phyloP scores from a whole-genome alignment of 2,329 filamentous ascomycete genomes.

The Tetracladium maxilliforme region DNA sequence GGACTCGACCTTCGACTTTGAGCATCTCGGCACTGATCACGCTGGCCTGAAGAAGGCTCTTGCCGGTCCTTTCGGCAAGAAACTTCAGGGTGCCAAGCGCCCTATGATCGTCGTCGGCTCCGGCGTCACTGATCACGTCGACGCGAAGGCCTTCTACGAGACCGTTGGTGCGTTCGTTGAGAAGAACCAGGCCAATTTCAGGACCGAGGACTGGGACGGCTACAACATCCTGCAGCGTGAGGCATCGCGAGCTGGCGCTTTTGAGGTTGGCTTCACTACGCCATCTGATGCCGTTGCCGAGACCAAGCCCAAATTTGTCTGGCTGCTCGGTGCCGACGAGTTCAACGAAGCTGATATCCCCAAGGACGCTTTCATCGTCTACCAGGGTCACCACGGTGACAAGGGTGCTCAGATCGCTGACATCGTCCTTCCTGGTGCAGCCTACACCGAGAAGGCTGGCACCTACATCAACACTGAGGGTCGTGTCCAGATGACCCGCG shows the following conservation, averaged over 20 bases:
- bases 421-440: slow-evolving; percentile 81
- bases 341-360: slow-evolving; percentile 74
- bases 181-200: slow-evolving; percentile 81
- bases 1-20: slow-evolving; percentile 89
- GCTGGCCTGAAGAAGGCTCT: slow-evolving; percentile 74
- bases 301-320: slow-evolving; percentile 86
- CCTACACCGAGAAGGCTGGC: slow-evolving; percentile 91
- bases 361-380: slow-evolving; percentile 91
- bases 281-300: slow-evolving; percentile 69
- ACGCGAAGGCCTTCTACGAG: slow-evolving; percentile 90
- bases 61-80: slow-evolving; percentile 81
- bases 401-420: slow-evolving; percentile 85
- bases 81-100: slow-evolving; percentile 70
- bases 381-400: slow-evolving; percentile 97
- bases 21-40: slow-evolving; percentile 72
- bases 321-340: slow-evolving; percentile 93
- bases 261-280: slow-evolving; percentile 87
- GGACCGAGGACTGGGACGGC: slow-evolving; percentile 85
- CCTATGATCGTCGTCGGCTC: slow-evolving; percentile 97
- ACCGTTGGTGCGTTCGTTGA: slow-evolving; percentile 80
- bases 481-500: slow-evolving; percentile 83
- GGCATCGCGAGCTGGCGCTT: slow-evolving; percentile 84
- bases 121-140: slow-evolving; percentile 76
- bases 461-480: slow-evolving; percentile 98
- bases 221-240: slow-evolving; percentile 94